These are phyloP conservation scores for Diaporthe sp. DNA, from an alignment of 2,329 filamentous ascomycete species.

Conservation along the genomic window DNA sequence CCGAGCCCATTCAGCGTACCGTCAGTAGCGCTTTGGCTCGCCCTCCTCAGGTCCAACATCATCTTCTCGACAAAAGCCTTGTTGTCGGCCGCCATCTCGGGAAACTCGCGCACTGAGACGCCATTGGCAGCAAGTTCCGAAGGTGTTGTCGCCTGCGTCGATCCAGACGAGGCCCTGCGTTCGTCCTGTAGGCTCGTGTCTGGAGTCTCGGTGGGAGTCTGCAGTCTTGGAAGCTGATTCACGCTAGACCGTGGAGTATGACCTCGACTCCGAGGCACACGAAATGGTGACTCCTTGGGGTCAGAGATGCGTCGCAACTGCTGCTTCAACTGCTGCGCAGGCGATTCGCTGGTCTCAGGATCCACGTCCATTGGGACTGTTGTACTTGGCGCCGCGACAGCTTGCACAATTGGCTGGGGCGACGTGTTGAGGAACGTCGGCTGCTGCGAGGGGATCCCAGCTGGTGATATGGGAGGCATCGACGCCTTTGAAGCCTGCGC, in stretches of 20 bases:
- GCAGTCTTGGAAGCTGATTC: constrained; percentile 36
- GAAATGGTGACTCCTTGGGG: constrained; percentile 36
- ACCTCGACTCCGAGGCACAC: constrained; percentile 31
- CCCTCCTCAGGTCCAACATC: constrained; percentile 64
- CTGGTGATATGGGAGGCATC: constrained; percentile 38
- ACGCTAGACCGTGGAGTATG: constrained; percentile 39
- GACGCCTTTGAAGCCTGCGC: constrained; percentile 13
- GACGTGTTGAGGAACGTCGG: constrained; percentile 36
- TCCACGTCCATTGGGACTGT: constrained; percentile 36
- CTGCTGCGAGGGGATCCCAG: constrained; percentile 41
- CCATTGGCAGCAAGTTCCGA: constrained; percentile 41
- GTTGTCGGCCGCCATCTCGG: constrained; percentile 58
- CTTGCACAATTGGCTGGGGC: constrained; percentile 38
- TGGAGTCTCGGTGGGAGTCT: constrained; percentile 34
- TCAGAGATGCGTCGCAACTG: constrained; percentile 42
- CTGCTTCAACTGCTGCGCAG: constrained; percentile 41
- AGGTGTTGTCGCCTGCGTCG: constrained; percentile 39
- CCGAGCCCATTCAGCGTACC: constrained; percentile 1
- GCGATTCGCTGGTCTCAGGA: constrained; percentile 36
- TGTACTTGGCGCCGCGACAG: background rate
- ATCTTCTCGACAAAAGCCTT: constrained; percentile 66
- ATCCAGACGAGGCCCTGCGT: constrained; percentile 39
- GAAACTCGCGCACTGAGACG: constrained; percentile 49
- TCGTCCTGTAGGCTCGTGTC: constrained; percentile 34
- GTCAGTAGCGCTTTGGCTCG: constrained; percentile 44